phyloP scores from a whole-genome alignment of 371 early-diverging fungal species.

The Blastocladiella emersonii region DNA sequence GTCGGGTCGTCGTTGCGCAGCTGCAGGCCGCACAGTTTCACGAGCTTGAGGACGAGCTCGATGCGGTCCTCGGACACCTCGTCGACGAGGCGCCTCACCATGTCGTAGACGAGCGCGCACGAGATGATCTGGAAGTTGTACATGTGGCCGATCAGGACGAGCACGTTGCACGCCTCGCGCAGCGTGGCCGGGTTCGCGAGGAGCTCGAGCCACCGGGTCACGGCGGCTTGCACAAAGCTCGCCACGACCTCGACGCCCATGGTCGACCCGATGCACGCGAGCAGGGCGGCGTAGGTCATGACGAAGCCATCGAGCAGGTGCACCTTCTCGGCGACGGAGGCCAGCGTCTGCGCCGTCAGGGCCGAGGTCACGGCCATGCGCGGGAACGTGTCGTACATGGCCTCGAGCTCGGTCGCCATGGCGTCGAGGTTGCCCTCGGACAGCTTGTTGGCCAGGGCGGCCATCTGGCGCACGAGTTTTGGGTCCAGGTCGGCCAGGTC shows the following conservation, averaged over 20 bases:
- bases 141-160: constrained; percentile 7
- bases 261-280: not conserved
- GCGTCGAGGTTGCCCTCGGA: not conserved
- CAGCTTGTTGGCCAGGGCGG: constrained; percentile 1
- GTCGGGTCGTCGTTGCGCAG: constrained; percentile 12
- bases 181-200: constrained; percentile 4
- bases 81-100: not conserved
- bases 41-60: not conserved
- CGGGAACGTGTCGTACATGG: not conserved
- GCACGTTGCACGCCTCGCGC: constrained; percentile 4
- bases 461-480: not conserved
- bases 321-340: not conserved
- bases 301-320: constrained; percentile 3
- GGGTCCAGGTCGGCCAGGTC: too few relatives aligned
- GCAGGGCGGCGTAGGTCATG: not conserved
- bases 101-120: not conserved
- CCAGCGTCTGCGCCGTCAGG: not conserved
- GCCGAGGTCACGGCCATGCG: constrained; percentile 2
- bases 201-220: not conserved
- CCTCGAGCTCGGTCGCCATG: not conserved
- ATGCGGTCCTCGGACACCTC: not conserved
- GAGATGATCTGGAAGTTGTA: constrained; percentile 7
- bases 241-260: constrained; percentile 5
- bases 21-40: constrained; percentile 6
- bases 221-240: not conserved